Evolutionary conservation across 805 yeast species (phyloP).

Genomic region (Saturnispora galanensis): DNA sequence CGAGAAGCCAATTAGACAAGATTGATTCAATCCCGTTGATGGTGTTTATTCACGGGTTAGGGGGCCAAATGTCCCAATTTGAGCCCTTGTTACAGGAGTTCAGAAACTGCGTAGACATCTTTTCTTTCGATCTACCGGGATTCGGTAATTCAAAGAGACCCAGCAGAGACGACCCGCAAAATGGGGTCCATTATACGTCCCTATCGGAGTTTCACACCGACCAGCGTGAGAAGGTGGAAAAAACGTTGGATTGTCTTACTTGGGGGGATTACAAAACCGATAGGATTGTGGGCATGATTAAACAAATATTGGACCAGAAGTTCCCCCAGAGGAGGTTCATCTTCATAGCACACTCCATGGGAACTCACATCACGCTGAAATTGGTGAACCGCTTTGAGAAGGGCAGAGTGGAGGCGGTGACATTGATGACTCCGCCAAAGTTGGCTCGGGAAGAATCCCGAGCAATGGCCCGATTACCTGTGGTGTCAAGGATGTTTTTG

Average conservation of each 20-base stretch:
- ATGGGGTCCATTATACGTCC: constrained; percentile 10
- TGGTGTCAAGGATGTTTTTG: constrained; percentile 16
- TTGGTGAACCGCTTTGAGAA: constrained; percentile 30
- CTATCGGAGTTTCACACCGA: constrained; percentile 18
- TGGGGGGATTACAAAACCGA: constrained; percentile 36
- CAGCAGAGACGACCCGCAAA: constrained; percentile 6
- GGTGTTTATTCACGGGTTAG: constrained; percentile 76
- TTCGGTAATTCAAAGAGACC: constrained; percentile 51
- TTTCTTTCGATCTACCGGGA: constrained; percentile 80
- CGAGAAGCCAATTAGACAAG: constrained; percentile 23
- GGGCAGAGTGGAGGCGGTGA: constrained; percentile 36
- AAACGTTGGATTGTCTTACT: constrained; percentile 26
- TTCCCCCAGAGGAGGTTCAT: constrained; percentile 37
- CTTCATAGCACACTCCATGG: constrained; percentile 48
- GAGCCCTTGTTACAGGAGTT: constrained; percentile 60
- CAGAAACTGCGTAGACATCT: constrained; percentile 50
- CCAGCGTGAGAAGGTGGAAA: constrained; percentile 14
- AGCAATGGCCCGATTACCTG: constrained; percentile 13
- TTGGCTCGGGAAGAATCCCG: constrained; percentile 7
- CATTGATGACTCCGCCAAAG: constrained; percentile 40
- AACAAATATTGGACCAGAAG: constrained; percentile 29
- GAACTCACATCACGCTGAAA: constrained; percentile 38
- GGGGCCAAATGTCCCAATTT: constrained; percentile 83
- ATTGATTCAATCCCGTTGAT: constrained; percentile 47
- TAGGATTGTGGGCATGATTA: constrained; percentile 31